Conservation (phyloP, 306 rosid species). For the Chamaecrista fasciculata region DNA sequence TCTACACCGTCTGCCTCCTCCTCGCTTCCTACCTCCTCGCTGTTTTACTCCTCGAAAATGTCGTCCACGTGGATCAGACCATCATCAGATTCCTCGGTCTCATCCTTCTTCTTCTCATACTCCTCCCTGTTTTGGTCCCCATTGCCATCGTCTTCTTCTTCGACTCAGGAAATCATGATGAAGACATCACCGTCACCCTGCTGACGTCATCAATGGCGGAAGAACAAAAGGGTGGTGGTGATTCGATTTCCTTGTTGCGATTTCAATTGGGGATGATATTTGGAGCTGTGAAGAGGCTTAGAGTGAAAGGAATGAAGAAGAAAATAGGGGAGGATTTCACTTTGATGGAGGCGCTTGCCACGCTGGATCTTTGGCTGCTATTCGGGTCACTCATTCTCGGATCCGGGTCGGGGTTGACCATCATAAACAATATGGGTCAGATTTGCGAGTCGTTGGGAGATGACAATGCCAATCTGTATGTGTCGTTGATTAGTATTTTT, state of each 20-base stretch:
- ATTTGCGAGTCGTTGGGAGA: constrained; percentile 70
- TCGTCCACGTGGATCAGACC: constrained; percentile 38
- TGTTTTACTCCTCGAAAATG: constrained; percentile 56
- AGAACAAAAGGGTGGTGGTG: too few species aligned
- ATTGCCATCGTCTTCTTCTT: constrained; percentile 53
- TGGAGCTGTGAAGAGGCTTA: constrained; percentile 52
- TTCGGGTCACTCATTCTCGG: constrained; percentile 63
- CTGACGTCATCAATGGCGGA: too few species aligned
- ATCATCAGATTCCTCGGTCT: constrained; percentile 33
- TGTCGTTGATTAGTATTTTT: constrained; percentile 80
- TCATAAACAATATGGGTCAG: constrained; percentile 87
- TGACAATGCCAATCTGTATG: constrained; percentile 49
- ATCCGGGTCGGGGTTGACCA: constrained; percentile 73
- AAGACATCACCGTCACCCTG: too few species aligned
- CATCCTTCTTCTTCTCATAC: constrained; percentile 42
- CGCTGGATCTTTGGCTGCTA: constrained; percentile 76
- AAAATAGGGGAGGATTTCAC: constrained; percentile 76
- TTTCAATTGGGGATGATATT: too few species aligned
- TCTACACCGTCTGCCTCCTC: constrained; percentile 57
- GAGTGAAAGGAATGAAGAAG: constrained; percentile 45
- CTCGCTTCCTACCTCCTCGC: constrained; percentile 67
- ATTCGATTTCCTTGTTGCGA: too few species aligned
- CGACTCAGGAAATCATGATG: too few species aligned
- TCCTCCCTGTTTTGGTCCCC: constrained; percentile 60
- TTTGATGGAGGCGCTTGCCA: constrained; percentile 60